Percentiles rank a stretch among this genome's conserved stretches.
Conservation (phyloP, 1,284 basidiomycete species). For the Gymnopus androsaceus region DNA sequence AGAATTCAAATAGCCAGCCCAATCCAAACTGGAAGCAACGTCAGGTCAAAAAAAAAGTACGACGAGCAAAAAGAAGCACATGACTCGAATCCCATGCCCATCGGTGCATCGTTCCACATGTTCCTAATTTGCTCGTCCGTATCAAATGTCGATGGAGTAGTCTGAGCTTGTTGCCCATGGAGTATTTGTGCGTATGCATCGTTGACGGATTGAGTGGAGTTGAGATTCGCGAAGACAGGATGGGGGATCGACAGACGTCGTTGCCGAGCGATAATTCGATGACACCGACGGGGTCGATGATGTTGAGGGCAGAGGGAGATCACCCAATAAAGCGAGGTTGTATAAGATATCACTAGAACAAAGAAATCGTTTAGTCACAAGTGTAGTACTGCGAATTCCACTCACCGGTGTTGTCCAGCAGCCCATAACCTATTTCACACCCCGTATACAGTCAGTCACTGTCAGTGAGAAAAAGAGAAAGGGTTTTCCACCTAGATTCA, state of each 20-base stretch:
- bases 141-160: neutral
- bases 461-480: neutral
- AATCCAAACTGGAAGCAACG: neutral
- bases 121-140: neutral
- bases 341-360: neutral
- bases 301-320: neutral
- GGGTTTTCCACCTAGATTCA: neutral
- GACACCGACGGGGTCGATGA: neutral
- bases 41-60: neutral
- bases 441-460: neutral
- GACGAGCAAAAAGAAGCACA: neutral
- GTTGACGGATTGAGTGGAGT: too few species aligned
- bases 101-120: slow-evolving; percentile 11
- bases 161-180: too few species aligned
- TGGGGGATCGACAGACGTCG: neutral
- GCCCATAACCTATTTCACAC: neutral
- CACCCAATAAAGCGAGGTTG: slow-evolving; percentile 1
- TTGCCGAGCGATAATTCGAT: neutral
- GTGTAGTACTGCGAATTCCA: neutral
- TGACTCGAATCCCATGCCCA: slow-evolving; percentile 6
- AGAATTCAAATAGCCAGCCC: neutral
- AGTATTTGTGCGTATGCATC: too few species aligned
- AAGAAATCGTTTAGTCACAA: neutral
- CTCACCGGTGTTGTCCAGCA: slow-evolving; percentile 6
- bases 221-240: neutral